Evolutionary conservation across 1,139 yeast genomes (phyloP).

Genomic region (Candida sanyaensis): DNA sequence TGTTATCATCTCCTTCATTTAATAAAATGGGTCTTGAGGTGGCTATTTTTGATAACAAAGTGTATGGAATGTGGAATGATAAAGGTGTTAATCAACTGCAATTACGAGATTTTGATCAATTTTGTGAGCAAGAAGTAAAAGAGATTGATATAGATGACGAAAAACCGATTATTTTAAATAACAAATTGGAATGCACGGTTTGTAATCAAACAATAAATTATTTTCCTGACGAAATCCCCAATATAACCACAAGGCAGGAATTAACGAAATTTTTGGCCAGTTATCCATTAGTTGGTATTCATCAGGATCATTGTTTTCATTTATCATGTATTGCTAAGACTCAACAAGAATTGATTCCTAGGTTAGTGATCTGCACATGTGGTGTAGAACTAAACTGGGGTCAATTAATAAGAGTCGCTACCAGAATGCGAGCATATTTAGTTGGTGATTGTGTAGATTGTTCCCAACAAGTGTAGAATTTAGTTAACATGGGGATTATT

Average conservation of each 20-base stretch:
- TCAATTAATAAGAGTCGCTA: conserved; percentile 35
- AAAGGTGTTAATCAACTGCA: conserved; percentile 11
- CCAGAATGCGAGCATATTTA: conserved; percentile 23
- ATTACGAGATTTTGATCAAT: conserved; percentile 15
- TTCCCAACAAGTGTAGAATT: no score
- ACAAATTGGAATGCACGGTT: conserved; percentile 24
- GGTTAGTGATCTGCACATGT: conserved; percentile 42
- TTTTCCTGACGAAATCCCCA: conserved; percentile 21
- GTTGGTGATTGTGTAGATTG: conserved; percentile 12
- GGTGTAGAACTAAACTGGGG: conserved; percentile 40
- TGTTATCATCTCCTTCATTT: conserved; percentile 51
- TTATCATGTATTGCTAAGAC: conserved; percentile 42
- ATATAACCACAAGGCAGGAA: conserved; percentile 2
- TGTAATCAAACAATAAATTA: conserved; percentile 34
- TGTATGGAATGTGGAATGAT: conserved; percentile 25
- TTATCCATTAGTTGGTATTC: conserved; percentile 28
- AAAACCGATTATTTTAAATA: conserved; percentile 21
- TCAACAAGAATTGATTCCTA: conserved; percentile 33
- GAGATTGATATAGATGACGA: conserved; percentile 16
- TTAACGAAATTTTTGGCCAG: conserved; percentile 11
- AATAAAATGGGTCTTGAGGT: conserved; percentile 40
- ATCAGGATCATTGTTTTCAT: conserved; percentile 42
- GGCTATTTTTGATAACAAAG: conserved; percentile 34
- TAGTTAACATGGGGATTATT: no score
- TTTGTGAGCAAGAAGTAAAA: conserved; percentile 6